Percentiles rank a stretch among this genome's conserved stretches.
Evolutionary conservation across 2,329 filamentous ascomycete species (phyloP).

Genomic region (Scortechinia acanthostroma): DNA sequence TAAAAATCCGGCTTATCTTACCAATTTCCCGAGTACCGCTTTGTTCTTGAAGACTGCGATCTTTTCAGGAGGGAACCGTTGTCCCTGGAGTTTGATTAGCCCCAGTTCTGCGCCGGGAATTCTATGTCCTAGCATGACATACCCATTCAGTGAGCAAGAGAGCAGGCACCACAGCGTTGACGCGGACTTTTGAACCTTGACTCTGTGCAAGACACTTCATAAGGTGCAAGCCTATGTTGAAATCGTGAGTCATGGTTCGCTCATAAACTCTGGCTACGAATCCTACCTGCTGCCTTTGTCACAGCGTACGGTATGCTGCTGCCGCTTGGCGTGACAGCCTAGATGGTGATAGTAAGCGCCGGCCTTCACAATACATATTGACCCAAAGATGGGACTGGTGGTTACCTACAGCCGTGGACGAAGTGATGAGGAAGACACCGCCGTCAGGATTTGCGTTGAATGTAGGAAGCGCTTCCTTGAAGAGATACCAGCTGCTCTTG

Average conservation of each 20-base stretch:
- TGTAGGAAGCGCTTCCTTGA: slow-evolving; percentile 46
- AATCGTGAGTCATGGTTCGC: slow-evolving; percentile 56
- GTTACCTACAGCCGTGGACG: slow-evolving; percentile 45
- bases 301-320: slow-evolving; percentile 19
- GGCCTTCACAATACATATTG: neutral
- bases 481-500: slow-evolving; percentile 40
- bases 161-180: slow-evolving; percentile 60
- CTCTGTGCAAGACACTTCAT: slow-evolving; percentile 58
- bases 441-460: slow-evolving; percentile 57
- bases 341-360: neutral
- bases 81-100: slow-evolving; percentile 28
- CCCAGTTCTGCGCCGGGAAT: neutral
- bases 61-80: slow-evolving; percentile 39
- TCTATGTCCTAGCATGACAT: slow-evolving; percentile 6
- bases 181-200: slow-evolving; percentile 51
- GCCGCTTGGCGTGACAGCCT: slow-evolving; percentile 8
- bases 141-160: slow-evolving; percentile 61
- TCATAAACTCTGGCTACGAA: slow-evolving; percentile 44
- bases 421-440: slow-evolving; percentile 55
- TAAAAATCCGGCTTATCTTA: slow-evolving; percentile 12
- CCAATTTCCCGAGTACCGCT: slow-evolving; percentile 45
- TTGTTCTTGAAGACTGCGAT: slow-evolving; percentile 37
- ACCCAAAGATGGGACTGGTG: neutral
- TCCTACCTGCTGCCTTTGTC: slow-evolving; percentile 25
- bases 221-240: slow-evolving; percentile 43